phyloP scores from a whole-genome alignment of 495 filamentous ascomycete species.

The Hypoxylon rickii region DNA sequence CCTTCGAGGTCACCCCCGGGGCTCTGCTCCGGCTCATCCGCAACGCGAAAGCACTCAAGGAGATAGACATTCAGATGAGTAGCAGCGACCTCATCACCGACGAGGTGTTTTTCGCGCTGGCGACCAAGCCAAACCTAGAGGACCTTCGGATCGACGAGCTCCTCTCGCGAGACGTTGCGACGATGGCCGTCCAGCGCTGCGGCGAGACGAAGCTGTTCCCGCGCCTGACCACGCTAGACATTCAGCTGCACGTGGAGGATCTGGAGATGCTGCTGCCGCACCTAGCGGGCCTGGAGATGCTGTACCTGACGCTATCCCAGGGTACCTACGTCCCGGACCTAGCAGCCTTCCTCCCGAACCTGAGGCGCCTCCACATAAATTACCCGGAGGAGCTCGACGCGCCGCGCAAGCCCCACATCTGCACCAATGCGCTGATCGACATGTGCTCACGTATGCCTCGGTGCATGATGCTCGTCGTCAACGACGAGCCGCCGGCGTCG shows the following conservation, averaged over 20 bases:
- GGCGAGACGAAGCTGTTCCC: not conserved
- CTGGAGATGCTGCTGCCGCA: slow-evolving; percentile 2
- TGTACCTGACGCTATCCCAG: too few species aligned
- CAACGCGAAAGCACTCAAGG: not conserved
- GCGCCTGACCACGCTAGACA: not conserved
- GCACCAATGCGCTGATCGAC: too few species aligned
- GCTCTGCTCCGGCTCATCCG: slow-evolving; percentile 2
- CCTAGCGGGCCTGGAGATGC: too few species aligned
- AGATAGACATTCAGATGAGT: not conserved
- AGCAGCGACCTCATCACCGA: not conserved
- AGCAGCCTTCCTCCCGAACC: too few species aligned
- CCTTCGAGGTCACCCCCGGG: not conserved
- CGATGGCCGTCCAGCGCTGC: not conserved
- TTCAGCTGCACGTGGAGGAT: not conserved
- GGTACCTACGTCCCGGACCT: not conserved
- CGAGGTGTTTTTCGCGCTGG: slow-evolving; percentile 2
- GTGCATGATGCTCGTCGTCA: too few species aligned
- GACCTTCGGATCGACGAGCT: not conserved
- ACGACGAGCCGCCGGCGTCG: too few species aligned
- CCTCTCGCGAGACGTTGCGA: not conserved
- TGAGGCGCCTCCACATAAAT: not conserved
- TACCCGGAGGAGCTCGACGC: too few species aligned
- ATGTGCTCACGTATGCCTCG: too few species aligned
- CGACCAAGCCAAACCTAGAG: slow-evolving; percentile 1
- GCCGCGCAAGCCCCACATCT: too few species aligned